Base-by-base conservation (phyloP, 192 early-diverging fungal genomes). In the Gorgonomyces haynaldii region DNA sequence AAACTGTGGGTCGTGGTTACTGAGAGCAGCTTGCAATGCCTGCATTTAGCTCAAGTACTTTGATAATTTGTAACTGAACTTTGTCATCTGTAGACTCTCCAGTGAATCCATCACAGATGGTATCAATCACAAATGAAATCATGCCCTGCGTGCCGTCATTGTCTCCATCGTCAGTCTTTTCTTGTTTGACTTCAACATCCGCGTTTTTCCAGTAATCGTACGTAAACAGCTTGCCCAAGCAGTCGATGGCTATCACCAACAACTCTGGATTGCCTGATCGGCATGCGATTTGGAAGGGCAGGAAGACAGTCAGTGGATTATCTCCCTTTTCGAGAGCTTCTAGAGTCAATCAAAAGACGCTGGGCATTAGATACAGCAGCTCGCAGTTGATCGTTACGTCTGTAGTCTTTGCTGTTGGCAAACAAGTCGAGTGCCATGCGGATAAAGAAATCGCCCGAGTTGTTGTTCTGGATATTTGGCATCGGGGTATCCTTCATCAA, bases 21-120 rank as follows among this genome's bases (percentile, higher is more conserved):
- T 86, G 12, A 88, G 77, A 37, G 89, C 83, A 9, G 83, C 86
- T 42, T 87, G 67, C 25, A 95, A 64, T 1, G 91, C 91, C 72
- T 79, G 50, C 20, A 20, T 49, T 29, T 28, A 46, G 34, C 38
- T 27, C 34, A 39, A 13, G 34, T 56, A 74, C 79, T 65, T 91
- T 91, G 42, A 92, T 76, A 7, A 96, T 84, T 54, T 96, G 91
- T 49, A 92, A 49, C 59, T 92, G 88, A 7, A 96, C 80, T 45
- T 79, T 84, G 19, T 91, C 88, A 42, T 84, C 83, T 0, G 84
- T 89, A 26, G 65, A 59, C 46, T 88, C 86, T 29, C 74, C 74
- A 27, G 45, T 39, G 60, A 87, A 85, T 38, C 80, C 76, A 41
- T 85, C 71, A 45, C 84, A 85, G 19, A 91, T 82, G 26, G 78